Conservation (phyloP, 352 stramenopile species). For the Globisporangium paddicum region DNA sequence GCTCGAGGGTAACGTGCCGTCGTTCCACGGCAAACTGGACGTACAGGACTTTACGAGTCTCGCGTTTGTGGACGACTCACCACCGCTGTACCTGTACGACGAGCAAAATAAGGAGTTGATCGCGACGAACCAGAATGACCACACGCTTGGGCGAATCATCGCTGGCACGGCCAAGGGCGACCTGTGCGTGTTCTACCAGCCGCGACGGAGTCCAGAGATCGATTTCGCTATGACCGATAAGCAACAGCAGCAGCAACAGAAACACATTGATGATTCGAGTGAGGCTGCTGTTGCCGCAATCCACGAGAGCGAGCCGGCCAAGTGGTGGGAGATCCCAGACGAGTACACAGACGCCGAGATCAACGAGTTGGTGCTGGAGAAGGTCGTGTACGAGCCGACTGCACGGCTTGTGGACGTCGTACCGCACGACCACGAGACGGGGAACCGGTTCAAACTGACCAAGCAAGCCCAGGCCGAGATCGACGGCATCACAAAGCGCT, state of each 20-base stretch:
- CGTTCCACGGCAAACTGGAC: slow-evolving; percentile 59
- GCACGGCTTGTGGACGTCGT: slow-evolving; percentile 57
- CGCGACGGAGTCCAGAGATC: slow-evolving; percentile 30
- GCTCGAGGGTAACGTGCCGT: slow-evolving; percentile 67
- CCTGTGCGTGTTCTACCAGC: slow-evolving; percentile 65
- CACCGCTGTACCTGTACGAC: slow-evolving; percentile 53
- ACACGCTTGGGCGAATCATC: slow-evolving; percentile 53
- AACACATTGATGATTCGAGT: background rate
- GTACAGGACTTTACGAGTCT: slow-evolving; percentile 70
- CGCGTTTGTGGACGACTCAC: slow-evolving; percentile 65
- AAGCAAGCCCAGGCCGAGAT: slow-evolving; percentile 54
- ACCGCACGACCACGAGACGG: slow-evolving; percentile 57
- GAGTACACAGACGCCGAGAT: slow-evolving; percentile 60
- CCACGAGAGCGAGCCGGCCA: slow-evolving; percentile 34
- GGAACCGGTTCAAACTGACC: slow-evolving; percentile 58
- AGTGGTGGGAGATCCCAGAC: slow-evolving; percentile 76
- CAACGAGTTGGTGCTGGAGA: slow-evolving; percentile 56
- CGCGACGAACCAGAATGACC: slow-evolving; percentile 38
- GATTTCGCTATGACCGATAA: slow-evolving; percentile 21
- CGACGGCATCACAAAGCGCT: slow-evolving; percentile 40
- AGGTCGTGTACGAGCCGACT: slow-evolving; percentile 51
- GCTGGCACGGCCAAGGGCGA: slow-evolving; percentile 62
- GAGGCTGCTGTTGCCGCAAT: background rate
- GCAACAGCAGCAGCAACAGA: slow-evolving; percentile 4
- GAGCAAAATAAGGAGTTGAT: slow-evolving; percentile 39